Evolutionary conservation across 768 basidiomycete species (phyloP).

Genomic region (Hygrophoropsis aurantiaca): DNA sequence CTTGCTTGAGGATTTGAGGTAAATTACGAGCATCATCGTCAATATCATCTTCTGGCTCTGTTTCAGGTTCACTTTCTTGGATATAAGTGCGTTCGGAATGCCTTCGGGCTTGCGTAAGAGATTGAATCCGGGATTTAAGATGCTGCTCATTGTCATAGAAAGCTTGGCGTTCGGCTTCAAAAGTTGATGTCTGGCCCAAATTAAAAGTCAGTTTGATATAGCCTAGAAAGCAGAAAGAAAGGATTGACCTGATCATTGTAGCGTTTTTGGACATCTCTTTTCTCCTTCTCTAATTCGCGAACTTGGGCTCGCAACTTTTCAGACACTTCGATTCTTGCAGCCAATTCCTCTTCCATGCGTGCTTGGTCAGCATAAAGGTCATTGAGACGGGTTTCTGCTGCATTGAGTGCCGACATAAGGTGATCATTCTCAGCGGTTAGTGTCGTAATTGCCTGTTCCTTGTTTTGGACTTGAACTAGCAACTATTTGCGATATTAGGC

Average conservation of each 20-base stretch:
- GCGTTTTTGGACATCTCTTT: conserved; percentile 74
- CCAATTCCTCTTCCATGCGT: conserved; percentile 79
- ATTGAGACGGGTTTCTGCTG: conserved; percentile 70
- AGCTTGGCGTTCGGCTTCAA: conserved; percentile 89
- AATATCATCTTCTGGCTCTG: conserved; percentile 41
- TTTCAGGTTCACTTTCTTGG: conserved; percentile 34
- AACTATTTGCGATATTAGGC: conserved; percentile 46
- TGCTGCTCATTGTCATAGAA: conserved; percentile 95
- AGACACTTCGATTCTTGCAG: conserved; percentile 76
- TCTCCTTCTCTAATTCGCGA: conserved; percentile 87
- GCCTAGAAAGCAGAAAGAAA: conserved; percentile 10
- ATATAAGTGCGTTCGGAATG: conserved; percentile 41
- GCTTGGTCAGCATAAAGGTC: conserved; percentile 82
- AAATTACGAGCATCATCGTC: conserved; percentile 27
- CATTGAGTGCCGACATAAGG: conserved; percentile 61
- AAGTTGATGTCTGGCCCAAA: conserved; percentile 72
- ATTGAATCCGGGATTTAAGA: conserved; percentile 86
- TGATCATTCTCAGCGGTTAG: conserved; percentile 65
- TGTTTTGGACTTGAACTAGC: conserved; percentile 74
- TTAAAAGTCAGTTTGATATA: too few relatives aligned
- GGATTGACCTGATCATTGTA: conserved; percentile 82
- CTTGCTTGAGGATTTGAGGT: conserved; percentile 35
- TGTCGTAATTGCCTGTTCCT: conserved; percentile 64
- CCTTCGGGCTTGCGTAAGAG: conserved; percentile 67
- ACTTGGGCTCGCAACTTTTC: conserved; percentile 82